These are phyloP conservation scores for Xylaria sp. DNA, from an alignment of 2,329 filamentous ascomycete species.

Conservation along the genomic window DNA sequence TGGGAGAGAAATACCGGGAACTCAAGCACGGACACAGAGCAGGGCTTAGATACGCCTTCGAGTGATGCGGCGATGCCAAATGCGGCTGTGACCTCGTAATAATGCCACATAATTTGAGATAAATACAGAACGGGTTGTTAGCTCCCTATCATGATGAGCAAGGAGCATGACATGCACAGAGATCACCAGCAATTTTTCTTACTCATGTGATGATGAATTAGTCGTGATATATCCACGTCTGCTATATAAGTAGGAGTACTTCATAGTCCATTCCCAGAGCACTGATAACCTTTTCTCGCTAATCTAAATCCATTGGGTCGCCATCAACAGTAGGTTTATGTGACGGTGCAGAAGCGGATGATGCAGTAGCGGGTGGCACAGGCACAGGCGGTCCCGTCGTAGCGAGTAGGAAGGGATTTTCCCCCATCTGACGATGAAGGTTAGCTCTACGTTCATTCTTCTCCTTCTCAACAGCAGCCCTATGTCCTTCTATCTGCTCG, in stretches of 20 bases:
- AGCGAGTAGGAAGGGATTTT: slow-evolving; percentile 11
- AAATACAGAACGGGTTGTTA: not conserved
- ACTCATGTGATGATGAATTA: not conserved
- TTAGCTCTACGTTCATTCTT: slow-evolving; percentile 39
- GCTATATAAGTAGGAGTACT: not conserved
- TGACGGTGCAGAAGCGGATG: not conserved
- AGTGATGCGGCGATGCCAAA: not conserved
- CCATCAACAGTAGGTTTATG: not conserved
- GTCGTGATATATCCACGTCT: not conserved
- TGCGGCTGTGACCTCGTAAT: not conserved
- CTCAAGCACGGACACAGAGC: slow-evolving; percentile 7
- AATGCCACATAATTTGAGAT: not conserved
- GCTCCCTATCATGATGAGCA: not conserved
- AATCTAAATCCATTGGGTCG: slow-evolving; percentile 37
- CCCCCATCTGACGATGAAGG: slow-evolving; percentile 30
- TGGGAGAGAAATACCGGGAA: slow-evolving; percentile 67
- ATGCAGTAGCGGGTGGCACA: not conserved
- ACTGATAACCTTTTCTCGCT: not conserved
- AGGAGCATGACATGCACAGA: not conserved
- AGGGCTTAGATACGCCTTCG: slow-evolving; percentile 12
- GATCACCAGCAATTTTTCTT: slow-evolving; percentile 1
- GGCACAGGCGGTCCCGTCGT: slow-evolving; percentile 5
- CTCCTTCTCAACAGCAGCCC: slow-evolving; percentile 35
- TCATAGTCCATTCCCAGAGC: not conserved
- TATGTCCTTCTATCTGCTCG: slow-evolving; percentile 40